These are phyloP conservation scores for Rhynchospora tenuis DNA, from an alignment of 176 grass and related monocot species.

Conservation along the genomic window DNA sequence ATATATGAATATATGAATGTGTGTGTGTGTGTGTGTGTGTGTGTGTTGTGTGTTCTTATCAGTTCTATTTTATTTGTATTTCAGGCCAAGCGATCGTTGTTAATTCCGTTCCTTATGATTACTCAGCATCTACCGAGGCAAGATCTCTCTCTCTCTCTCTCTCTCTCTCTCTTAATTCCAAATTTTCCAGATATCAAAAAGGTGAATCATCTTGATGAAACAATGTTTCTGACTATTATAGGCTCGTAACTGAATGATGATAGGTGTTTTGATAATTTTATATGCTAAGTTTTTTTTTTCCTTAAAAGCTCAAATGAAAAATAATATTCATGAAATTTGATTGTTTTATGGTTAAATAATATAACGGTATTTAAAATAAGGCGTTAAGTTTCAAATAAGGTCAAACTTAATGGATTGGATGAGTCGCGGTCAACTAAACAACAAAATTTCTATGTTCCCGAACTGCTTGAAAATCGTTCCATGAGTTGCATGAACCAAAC, in stretches of 20 bases:
- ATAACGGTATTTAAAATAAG: background rate
- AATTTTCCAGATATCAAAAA: background rate
- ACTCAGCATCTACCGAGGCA: conserved; percentile 59
- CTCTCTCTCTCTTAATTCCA: background rate
- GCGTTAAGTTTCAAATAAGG: background rate
- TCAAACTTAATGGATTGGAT: conserved; percentile 1
- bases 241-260: no score
- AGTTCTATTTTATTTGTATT: background rate
- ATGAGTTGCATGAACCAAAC: no score
- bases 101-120: conserved; percentile 56
- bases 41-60: no score
- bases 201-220: background rate
- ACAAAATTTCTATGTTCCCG: conserved; percentile 9
- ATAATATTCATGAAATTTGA: background rate
- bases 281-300: no score
- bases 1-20: no score
- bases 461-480: conserved; percentile 1
- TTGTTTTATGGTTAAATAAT: background rate
- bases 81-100: conserved; percentile 26
- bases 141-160: background rate
- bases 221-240: no score
- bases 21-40: no score
- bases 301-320: background rate
- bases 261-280: no score
- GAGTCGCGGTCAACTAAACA: background rate